These are phyloP conservation scores for Apiotrichum mycotoxinovorans DNA, from an alignment of 1,284 basidiomycete genomes.

Conservation along the genomic window DNA sequence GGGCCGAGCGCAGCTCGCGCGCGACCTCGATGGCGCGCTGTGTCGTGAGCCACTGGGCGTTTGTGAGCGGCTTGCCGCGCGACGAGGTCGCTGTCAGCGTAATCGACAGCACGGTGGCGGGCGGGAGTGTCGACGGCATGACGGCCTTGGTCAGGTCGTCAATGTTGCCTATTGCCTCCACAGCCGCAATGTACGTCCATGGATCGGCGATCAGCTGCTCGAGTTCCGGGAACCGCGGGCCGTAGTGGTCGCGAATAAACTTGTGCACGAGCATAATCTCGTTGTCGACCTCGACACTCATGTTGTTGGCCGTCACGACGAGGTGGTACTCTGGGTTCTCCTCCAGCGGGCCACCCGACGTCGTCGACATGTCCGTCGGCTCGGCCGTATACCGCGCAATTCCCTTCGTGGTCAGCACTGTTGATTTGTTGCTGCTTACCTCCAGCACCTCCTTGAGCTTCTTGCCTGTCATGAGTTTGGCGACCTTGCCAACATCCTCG, in stretches of 20 bases:
- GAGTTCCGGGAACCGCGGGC: conserved; percentile 91
- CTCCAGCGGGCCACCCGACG: conserved; percentile 64
- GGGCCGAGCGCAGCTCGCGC: conserved; percentile 77
- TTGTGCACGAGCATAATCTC: conserved; percentile 97
- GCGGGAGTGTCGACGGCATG: conserved; percentile 72
- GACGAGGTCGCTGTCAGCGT: conserved; percentile 92
- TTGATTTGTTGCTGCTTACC: conserved; percentile 56
- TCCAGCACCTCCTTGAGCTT: conserved; percentile 79
- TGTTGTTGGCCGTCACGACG: conserved; percentile 95
- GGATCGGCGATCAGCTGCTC: conserved; percentile 92
- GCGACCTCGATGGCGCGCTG: conserved; percentile 83
- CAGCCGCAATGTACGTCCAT: conserved; percentile 86
- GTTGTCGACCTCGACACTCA: conserved; percentile 97
- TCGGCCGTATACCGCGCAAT: conserved; percentile 78
- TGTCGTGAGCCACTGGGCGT: conserved; percentile 73
- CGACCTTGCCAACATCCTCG: conserved; percentile 79
- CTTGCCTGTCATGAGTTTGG: conserved; percentile 80
- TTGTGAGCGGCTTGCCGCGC: conserved; percentile 67
- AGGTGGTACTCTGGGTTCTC: conserved; percentile 93
- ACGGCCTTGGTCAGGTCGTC: conserved; percentile 79
- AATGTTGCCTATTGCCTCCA: conserved; percentile 80
- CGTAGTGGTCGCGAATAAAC: conserved; percentile 98
- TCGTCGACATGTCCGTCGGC: conserved; percentile 69
- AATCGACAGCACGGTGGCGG: conserved; percentile 95
- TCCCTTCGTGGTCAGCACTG: conserved; percentile 59